phyloP scores from a whole-genome alignment of 306 rosid genomes.

The Inga leiocalycina region DNA sequence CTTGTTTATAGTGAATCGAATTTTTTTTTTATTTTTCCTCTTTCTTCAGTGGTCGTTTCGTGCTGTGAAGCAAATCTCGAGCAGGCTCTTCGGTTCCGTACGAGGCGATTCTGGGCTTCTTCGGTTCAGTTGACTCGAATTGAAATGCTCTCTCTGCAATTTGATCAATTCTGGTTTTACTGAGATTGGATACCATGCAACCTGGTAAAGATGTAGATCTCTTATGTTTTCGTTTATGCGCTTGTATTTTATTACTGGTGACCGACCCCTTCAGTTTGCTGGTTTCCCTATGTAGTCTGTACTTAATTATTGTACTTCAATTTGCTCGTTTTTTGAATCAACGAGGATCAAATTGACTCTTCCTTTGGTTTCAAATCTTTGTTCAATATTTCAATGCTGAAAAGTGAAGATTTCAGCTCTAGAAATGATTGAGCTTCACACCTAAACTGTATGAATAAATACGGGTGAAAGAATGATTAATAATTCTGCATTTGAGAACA shows the following conservation, averaged over 20 bases:
- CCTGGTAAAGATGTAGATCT: constrained; percentile 41
- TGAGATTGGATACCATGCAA: constrained; percentile 41
- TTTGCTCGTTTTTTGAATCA: neutral
- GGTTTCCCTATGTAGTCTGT: neutral
- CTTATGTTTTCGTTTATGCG: neutral
- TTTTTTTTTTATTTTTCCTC: neutral
- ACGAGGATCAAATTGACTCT: neutral
- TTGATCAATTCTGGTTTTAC: constrained; percentile 28
- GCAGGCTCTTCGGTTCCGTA: neutral
- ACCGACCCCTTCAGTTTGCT: neutral
- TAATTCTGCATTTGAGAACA: constrained; percentile 18
- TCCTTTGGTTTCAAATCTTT: neutral
- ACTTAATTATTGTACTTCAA: neutral
- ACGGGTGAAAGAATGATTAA: neutral
- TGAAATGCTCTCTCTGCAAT: constrained; percentile 33
- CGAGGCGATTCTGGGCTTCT: neutral
- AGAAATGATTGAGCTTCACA: neutral
- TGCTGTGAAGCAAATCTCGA: neutral
- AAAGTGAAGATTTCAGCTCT: neutral
- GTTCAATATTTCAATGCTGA: neutral
- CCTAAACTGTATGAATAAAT: neutral
- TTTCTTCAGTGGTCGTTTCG: neutral
- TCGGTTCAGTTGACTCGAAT: constrained; percentile 15
- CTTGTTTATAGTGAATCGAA: neutral
- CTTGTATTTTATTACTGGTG: neutral